Percentiles rank a stretch among this genome's conserved stretches.
Evolutionary conservation across 331 rosid genomes (phyloP).

Genomic region (Stylosanthes scabra): DNA sequence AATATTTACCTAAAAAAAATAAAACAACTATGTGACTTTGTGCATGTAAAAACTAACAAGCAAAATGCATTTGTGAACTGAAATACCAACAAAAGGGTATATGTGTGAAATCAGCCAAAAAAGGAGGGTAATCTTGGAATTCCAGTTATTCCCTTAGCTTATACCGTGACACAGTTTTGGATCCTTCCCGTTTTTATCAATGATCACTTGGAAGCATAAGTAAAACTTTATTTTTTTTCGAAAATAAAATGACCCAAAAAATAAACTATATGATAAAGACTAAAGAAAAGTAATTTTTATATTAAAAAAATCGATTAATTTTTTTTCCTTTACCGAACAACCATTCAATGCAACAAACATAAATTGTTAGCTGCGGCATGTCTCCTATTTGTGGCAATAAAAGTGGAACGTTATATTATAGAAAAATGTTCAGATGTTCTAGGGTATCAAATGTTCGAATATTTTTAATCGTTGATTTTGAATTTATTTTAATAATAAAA

Average conservation of each 20-base stretch:
- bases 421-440: too few relatives aligned
- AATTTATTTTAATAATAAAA: too few relatives aligned
- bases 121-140: neutral
- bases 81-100: neutral
- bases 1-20: too few relatives aligned
- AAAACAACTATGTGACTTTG: too few relatives aligned
- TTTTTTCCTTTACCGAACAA: neutral
- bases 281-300: neutral
- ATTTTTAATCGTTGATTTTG: too few relatives aligned
- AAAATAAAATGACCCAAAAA: neutral
- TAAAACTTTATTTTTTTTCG: too few relatives aligned
- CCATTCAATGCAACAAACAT: neutral
- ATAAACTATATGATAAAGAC: neutral
- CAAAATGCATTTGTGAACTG: too few relatives aligned
- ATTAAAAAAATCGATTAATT: neutral
- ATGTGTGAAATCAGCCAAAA: neutral
- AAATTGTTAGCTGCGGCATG: neutral
- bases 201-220: neutral
- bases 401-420: neutral
- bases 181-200: neutral
- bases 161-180: neutral
- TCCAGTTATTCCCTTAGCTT: neutral
- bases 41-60: too few relatives aligned
- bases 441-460: too few relatives aligned
- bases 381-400: neutral